A percentile compares a stretch with the other conserved stretches of the same genome.
Conservation (phyloP, 2,329 filamentous ascomycete genomes). For the Cladobotryum protrusum region DNA sequence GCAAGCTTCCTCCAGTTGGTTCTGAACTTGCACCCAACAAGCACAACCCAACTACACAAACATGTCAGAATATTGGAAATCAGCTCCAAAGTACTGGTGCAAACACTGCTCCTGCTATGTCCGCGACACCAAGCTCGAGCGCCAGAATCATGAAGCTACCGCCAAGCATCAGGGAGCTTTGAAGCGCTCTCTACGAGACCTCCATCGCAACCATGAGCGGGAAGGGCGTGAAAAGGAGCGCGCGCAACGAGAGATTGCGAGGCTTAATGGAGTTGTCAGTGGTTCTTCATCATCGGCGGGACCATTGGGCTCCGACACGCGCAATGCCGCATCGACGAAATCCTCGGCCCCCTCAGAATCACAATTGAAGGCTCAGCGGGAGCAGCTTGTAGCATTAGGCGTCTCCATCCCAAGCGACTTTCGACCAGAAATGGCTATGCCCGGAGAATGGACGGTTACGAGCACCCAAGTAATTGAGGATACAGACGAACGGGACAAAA, state of each 20-base stretch:
- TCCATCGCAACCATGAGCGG: slow-evolving; percentile 78
- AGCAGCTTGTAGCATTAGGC: slow-evolving; percentile 82
- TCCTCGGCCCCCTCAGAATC: slow-evolving; percentile 36
- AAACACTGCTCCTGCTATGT: slow-evolving; percentile 89
- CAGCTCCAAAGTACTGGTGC: slow-evolving; percentile 96
- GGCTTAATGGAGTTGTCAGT: slow-evolving; percentile 71
- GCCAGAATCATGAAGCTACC: slow-evolving; percentile 81
- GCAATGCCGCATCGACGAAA: neutral
- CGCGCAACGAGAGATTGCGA: slow-evolving; percentile 77
- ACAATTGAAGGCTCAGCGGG: slow-evolving; percentile 75
- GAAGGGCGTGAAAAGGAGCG: slow-evolving; percentile 75
- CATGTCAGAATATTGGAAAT: slow-evolving; percentile 99
- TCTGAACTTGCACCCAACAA: neutral
- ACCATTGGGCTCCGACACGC: slow-evolving; percentile 12
- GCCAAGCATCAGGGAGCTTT: slow-evolving; percentile 77
- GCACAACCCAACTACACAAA: neutral
- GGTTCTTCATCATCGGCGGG: slow-evolving; percentile 31
- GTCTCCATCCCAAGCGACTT: slow-evolving; percentile 76
- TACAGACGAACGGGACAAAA: slow-evolving; percentile 31
- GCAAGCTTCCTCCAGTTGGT: neutral
- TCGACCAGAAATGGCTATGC: slow-evolving; percentile 75
- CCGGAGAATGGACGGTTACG: slow-evolving; percentile 78
- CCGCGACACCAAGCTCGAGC: slow-evolving; percentile 86
- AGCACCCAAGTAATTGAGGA: slow-evolving; percentile 54
- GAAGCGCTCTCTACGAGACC: slow-evolving; percentile 81